Conservation (phyloP, 2,329 filamentous ascomycete genomes). For the Truncatella angustata region DNA sequence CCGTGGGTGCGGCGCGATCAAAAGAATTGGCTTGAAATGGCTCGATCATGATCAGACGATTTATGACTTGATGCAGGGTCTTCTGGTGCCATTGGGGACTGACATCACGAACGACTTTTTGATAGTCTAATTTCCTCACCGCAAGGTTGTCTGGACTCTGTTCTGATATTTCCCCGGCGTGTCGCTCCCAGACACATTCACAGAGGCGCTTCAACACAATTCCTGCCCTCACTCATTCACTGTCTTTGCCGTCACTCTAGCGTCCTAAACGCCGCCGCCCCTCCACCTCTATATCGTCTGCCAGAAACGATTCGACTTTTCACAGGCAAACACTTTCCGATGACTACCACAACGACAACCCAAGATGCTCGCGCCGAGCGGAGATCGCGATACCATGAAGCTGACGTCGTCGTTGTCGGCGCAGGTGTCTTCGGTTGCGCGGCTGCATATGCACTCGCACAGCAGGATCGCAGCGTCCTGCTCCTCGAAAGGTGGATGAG, state of each 20-base stretch:
- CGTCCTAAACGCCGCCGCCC: background rate
- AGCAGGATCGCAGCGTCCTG: constrained; percentile 87
- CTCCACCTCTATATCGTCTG: background rate
- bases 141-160: background rate
- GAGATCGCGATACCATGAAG: constrained; percentile 57
- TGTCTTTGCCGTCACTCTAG: background rate
- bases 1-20: background rate
- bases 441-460: constrained; percentile 77
- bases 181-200: background rate
- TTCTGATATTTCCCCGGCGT: background rate
- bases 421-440: constrained; percentile 89
- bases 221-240: background rate
- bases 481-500: constrained; percentile 86
- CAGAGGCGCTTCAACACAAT: background rate
- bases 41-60: constrained; percentile 10
- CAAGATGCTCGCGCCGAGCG: constrained; percentile 43
- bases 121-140: background rate
- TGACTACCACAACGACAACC: constrained; percentile 32
- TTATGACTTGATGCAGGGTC: constrained; percentile 10
- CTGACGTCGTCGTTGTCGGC: constrained; percentile 88
- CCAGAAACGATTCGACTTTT: background rate
- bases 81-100: constrained; percentile 6
- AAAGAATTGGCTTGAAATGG: constrained; percentile 3
- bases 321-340: constrained; percentile 14
- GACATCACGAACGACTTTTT: constrained; percentile 8